A percentile compares a stretch with the other conserved stretches of the same genome.
These are phyloP conservation scores for Pseudogymnoascus sp. DNA, from an alignment of 2,329 filamentous ascomycete genomes.

Conservation along the genomic window DNA sequence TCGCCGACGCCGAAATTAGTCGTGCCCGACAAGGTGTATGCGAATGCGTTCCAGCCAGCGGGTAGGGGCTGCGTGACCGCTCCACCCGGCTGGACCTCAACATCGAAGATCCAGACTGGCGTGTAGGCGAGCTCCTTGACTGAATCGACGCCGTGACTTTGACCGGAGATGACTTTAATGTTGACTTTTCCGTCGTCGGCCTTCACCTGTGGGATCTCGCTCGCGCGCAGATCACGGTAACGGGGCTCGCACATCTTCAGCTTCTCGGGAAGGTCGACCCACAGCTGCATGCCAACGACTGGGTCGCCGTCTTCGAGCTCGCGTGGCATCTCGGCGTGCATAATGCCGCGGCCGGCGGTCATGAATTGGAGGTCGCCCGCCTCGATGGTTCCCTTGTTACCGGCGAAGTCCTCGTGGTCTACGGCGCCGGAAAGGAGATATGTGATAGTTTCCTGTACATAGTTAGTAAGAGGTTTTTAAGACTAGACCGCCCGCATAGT, in stretches of 20 bases:
- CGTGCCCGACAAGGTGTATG: conserved; percentile 72
- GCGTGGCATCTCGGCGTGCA: conserved; percentile 92
- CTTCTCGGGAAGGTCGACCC: conserved; percentile 79
- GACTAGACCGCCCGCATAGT: too few species aligned
- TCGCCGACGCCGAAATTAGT: conserved; percentile 52
- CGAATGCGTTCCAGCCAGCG: conserved; percentile 79
- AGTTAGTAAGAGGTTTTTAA: background rate
- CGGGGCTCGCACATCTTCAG: conserved; percentile 86
- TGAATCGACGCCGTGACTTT: conserved; percentile 74
- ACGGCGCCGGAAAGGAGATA: conserved; percentile 80
- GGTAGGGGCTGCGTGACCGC: conserved; percentile 69
- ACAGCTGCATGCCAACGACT: conserved; percentile 86
- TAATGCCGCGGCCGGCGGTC: conserved; percentile 86
- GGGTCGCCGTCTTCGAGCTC: conserved; percentile 66
- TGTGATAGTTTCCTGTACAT: conserved; percentile 54
- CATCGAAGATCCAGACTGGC: conserved; percentile 90
- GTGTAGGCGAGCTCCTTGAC: conserved; percentile 90
- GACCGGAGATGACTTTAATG: conserved; percentile 86
- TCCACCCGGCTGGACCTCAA: conserved; percentile 72
- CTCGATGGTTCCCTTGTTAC: conserved; percentile 74
- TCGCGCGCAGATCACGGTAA: conserved; percentile 74
- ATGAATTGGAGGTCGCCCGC: conserved; percentile 95
- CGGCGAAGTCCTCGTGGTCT: conserved; percentile 89
- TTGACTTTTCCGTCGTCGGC: conserved; percentile 65
- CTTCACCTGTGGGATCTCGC: conserved; percentile 70